phyloP scores from a whole-genome alignment of 179 eudicot genomes.

The Sideroxylon spinosum region DNA sequence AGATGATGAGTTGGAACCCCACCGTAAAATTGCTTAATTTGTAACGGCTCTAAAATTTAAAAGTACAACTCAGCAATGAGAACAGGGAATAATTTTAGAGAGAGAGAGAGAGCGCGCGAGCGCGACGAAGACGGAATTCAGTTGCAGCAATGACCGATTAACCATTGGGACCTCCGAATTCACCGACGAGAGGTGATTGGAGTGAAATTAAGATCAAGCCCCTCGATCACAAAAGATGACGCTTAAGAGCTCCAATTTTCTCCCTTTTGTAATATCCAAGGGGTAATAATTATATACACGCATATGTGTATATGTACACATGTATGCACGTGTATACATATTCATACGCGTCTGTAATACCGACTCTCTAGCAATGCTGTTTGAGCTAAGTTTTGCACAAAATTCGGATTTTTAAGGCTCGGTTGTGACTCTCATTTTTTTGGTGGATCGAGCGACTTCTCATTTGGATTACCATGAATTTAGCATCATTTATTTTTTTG shows the following conservation, averaged over 20 bases:
- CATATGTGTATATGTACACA: background rate
- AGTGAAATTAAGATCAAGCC: conserved; percentile 7
- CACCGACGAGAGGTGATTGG: conserved; percentile 5
- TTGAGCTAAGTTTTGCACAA: conserved; percentile 10
- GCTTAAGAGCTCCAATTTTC: conserved; percentile 20
- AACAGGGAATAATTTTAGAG: background rate
- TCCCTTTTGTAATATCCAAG: conserved; percentile 23
- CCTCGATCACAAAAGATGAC: conserved; percentile 19
- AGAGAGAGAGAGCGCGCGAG: conserved; percentile 17
- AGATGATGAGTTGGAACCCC: no score
- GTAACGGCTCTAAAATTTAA: background rate
- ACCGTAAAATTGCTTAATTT: background rate
- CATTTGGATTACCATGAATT: background rate
- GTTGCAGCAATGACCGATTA: conserved; percentile 22
- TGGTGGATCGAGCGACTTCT: conserved; percentile 15
- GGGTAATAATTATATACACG: conserved; percentile 11
- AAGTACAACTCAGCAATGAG: background rate
- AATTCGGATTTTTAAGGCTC: background rate
- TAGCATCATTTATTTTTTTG: background rate
- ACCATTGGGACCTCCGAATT: conserved; percentile 19
- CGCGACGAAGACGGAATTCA: conserved; percentile 17
- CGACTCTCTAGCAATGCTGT: conserved; percentile 16
- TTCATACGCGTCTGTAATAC: conserved; percentile 20
- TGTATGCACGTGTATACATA: background rate
- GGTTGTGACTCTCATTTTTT: background rate